Evolutionary conservation across 306 rosid species (phyloP).

Genomic region (Cucurbita argyrosperma): DNA sequence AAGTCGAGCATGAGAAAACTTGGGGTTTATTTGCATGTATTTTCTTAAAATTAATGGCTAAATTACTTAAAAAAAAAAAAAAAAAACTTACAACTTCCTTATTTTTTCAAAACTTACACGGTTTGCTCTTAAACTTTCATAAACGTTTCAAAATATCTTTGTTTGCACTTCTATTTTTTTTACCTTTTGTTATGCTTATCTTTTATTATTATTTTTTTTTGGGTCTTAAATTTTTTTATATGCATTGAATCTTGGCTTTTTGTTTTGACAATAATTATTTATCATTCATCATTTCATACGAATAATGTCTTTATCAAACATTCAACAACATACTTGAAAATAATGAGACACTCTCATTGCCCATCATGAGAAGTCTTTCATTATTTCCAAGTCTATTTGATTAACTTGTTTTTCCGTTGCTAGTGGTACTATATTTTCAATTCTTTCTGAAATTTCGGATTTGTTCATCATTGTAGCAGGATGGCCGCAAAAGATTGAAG

Average conservation of each 20-base stretch:
- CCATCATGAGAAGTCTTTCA: background rate
- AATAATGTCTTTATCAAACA: background rate
- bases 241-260: background rate
- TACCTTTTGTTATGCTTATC: background rate
- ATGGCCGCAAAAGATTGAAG: conserved; percentile 48
- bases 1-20: background rate
- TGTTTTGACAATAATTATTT: background rate
- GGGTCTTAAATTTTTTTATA: background rate
- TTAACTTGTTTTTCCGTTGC: background rate
- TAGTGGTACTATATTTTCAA: background rate
- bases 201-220: background rate
- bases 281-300: background rate
- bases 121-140: background rate
- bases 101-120: too few relatives aligned
- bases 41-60: too few relatives aligned
- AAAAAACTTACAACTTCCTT: too few relatives aligned
- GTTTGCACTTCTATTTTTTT: background rate
- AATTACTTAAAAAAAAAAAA: too few relatives aligned
- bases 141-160: background rate
- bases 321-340: background rate
- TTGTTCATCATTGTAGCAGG: conserved; percentile 26
- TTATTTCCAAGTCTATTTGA: background rate
- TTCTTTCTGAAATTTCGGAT: conserved; percentile 2
- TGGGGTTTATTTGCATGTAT: background rate
- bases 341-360: background rate